Base-by-base conservation (phyloP, 2,329 filamentous ascomycete genomes). In the Diaporthe sp. region DNA sequence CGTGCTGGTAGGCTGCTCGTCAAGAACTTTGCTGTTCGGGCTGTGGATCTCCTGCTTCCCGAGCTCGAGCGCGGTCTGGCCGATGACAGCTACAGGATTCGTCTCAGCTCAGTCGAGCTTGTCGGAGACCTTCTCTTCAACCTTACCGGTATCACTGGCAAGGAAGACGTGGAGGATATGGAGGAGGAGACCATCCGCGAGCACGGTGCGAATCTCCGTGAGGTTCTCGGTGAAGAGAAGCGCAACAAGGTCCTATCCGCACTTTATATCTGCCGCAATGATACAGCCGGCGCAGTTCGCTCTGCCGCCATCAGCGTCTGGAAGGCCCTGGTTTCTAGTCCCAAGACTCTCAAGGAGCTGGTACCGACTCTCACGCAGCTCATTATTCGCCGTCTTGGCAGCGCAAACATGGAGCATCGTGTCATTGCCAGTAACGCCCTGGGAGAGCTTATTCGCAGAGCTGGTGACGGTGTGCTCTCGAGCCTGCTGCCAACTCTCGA, bases 111-210 rank as follows among this genome's bases (percentile, higher is more conserved):
- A 65, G 97, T 99, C 76, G 97, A 99, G 86, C 90, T 99, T 77
- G 96, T 99, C 74, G 97, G 97, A 80, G 97, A 99, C 82, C 89
- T 99, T 67, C 90, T 99, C 34, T 99, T 99, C 90, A 99, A 98
- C 83, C 93, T 99, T 76, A 98, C 96, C 37, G 97, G 97, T 82
- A 96, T 98, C 82, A 97, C 91, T 80, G 94, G 92, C 74, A 95
- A 93, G 80, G 88, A 95, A 76, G 89, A 92, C 28, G 94, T 95
- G 63, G 93, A 95, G 71, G 94, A 95, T 75, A 94, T 97, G 79
- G 94, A 97, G 78, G 90, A 92, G 77, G 93, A 94, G 75, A 89
- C 88, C 75, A 94, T 93, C 58, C 94, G 92, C 81, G 96, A 98
- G 85, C 95, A 97, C 44, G 95, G 96, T 12, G 93, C 95, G 76